These are phyloP conservation scores for Aspergillus coremiiformis DNA, from an alignment of 495 filamentous ascomycete species.

Conservation along the genomic window DNA sequence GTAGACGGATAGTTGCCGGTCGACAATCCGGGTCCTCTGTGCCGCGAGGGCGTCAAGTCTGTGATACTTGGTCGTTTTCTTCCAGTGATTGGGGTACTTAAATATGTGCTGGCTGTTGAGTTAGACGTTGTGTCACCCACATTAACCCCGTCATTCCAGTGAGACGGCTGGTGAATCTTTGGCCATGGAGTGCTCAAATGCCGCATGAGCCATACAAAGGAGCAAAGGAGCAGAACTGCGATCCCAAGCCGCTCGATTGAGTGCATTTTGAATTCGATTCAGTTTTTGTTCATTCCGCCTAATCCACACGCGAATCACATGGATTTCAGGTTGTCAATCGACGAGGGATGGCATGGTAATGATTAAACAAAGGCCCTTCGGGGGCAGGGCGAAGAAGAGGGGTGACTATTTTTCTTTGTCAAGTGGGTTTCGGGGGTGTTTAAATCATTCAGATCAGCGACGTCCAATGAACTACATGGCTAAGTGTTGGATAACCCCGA, in stretches of 20 bases:
- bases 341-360: background rate
- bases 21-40: background rate
- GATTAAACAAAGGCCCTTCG: background rate
- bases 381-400: background rate
- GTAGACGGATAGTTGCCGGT: background rate
- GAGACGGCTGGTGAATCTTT: background rate
- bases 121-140: background rate
- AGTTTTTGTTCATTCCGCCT: background rate
- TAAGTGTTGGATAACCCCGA: background rate
- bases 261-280: background rate
- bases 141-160: background rate
- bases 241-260: background rate
- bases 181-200: background rate
- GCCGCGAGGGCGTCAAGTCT: background rate
- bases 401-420: background rate
- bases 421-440: background rate
- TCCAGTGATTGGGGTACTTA: background rate
- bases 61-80: background rate
- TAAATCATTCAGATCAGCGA: background rate
- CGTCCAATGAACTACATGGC: background rate
- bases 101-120: background rate
- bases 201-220: background rate
- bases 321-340: background rate
- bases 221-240: background rate
- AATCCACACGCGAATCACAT: background rate